Conservation (phyloP, 2,329 filamentous ascomycete species). For the Trichoderma semiorbis region DNA sequence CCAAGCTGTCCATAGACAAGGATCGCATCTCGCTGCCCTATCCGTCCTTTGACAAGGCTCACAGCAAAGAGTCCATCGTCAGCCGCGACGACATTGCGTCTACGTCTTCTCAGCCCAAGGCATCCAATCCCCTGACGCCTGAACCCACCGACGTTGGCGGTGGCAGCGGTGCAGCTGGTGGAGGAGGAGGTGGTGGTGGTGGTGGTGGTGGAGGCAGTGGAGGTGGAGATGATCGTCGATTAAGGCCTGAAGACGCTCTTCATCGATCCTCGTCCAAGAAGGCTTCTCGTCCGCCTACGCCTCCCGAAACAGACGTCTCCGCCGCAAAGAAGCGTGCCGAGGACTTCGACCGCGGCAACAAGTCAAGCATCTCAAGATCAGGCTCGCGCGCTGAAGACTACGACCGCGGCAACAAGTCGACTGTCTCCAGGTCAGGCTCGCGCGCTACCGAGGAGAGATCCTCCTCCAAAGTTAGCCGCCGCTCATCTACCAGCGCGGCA, state of each 20-base stretch:
- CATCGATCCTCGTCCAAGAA: constrained; percentile 39
- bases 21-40: constrained; percentile 63
- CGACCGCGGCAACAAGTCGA: constrained; percentile 32
- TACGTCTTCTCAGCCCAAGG: constrained; percentile 24
- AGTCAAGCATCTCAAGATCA: constrained; percentile 42
- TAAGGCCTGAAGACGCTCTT: constrained; percentile 46
- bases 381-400: constrained; percentile 44
- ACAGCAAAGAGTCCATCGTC: constrained; percentile 81
- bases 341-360: constrained; percentile 25
- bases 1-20: constrained; percentile 35
- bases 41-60: constrained; percentile 81
- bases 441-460: constrained; percentile 47
- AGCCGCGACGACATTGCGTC: constrained; percentile 52
- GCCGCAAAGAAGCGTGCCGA: constrained; percentile 38
- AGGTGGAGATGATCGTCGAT: constrained; percentile 46
- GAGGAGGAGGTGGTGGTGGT: constrained; percentile 49
- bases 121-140: constrained; percentile 55
- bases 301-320: constrained; percentile 60
- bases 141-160: constrained; percentile 68
- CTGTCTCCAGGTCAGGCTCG: constrained; percentile 42
- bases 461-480: constrained; percentile 48
- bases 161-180: constrained; percentile 36
- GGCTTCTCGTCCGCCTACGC: constrained; percentile 55
- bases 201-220: constrained; percentile 44
- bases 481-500: constrained; percentile 58